Base-by-base conservation (phyloP, 306 rosid genomes). In the Adenanthera pavonina region DNA sequence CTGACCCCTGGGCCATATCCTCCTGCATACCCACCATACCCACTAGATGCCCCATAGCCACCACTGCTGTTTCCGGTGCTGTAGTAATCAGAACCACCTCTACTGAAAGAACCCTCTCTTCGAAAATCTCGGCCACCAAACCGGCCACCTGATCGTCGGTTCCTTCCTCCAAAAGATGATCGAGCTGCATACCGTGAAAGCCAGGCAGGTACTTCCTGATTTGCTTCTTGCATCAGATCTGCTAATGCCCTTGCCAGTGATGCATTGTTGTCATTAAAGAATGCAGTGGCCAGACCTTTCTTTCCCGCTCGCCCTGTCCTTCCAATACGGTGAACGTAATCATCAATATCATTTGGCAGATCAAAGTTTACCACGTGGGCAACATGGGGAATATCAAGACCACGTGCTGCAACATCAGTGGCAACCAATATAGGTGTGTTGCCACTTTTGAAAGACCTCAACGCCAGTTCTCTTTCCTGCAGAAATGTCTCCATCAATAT, bases 301-400 rank as follows among this genome's bases (percentile, higher is more conserved):
- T 92, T 92, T 47, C 97, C 97, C 64, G 97, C 97, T 85, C 97
- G 86, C 20, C 97, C 97, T 46, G 97, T 92, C 36, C 97, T 89
- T 73, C 97, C 97, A 73, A 90, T 92, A 7, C 97, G 94, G 60
- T 92, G 97, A 30, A 92, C 97, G 78, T 92, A 92, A 82, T 92
- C 97, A 80, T 92, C 97, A 78, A 92, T 92, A 84, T 92, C 97
- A 75, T 92, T 92, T 8, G 97, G 97, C 40, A 92, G 92, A 88
- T 92, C 97, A 67, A 92, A 92, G 85, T 92, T 92, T 59, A 92
- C 93, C 19, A 92, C 97, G 77, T 90, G 97, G 20, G 94, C 90
- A 64, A 92, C 94, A 53, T 90, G 94, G 33, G 94, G 97, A 74
- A 90, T 90, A 79, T 92, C 94, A 83, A 92, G 94, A 67, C 97